Conservation (phyloP, 2,329 filamentous ascomycete species). For the Fusarium multiceps region DNA sequence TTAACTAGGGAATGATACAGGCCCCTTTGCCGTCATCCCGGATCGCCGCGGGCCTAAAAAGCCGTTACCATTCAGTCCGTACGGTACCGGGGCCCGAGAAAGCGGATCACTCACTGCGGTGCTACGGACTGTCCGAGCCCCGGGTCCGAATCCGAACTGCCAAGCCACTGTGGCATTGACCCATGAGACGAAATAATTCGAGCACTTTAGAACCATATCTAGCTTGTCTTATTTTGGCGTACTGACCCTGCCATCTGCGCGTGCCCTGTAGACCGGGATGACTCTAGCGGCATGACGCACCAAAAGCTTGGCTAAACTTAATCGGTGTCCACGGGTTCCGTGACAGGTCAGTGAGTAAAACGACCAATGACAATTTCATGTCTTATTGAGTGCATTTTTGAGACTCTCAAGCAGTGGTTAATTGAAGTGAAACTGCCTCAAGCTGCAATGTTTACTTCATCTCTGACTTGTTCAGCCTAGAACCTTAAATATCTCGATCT, state of each 20-base stretch:
- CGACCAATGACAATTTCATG: background rate
- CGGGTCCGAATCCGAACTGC: background rate
- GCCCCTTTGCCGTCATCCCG: background rate
- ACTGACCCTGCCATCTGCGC: background rate
- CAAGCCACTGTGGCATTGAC: background rate
- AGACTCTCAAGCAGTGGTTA: too few relatives aligned
- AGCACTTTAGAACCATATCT: background rate
- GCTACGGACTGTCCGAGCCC: conserved; percentile 23
- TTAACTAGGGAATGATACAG: too few relatives aligned
- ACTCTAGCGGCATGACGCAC: background rate
- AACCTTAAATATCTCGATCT: too few relatives aligned
- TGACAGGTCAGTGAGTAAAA: background rate
- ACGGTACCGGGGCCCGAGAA: conserved; percentile 4
- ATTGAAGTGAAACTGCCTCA: too few relatives aligned
- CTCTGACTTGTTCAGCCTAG: too few relatives aligned
- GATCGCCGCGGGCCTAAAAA: background rate
- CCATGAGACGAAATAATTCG: background rate
- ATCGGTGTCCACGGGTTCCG: background rate
- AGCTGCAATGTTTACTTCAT: too few relatives aligned
- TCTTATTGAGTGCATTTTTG: background rate
- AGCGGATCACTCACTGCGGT: background rate
- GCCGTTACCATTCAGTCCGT: background rate
- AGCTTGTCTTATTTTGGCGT: too few relatives aligned
- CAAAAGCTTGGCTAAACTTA: background rate
- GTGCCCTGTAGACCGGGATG: background rate